Conservation (phyloP, 1,139 yeast species). For the Candida gigantensis region DNA sequence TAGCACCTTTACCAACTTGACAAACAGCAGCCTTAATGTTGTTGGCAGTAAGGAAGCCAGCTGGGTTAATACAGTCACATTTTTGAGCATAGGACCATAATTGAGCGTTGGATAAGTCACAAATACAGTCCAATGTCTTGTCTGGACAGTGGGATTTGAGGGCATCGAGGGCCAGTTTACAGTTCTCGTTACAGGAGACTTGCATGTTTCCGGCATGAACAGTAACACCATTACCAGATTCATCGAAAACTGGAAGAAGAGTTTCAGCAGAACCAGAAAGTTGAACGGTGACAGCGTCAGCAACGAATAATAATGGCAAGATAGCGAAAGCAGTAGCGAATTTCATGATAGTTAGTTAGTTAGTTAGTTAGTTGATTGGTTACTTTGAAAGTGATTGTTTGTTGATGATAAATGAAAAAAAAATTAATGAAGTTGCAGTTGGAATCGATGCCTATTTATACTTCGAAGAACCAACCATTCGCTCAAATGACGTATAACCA, state of each 20-base stretch:
- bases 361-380: background rate
- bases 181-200: constrained; percentile 1
- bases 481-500: too few species aligned
- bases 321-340: constrained; percentile 1
- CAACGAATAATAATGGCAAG: background rate
- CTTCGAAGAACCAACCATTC: too few species aligned
- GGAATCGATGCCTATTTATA: too few species aligned
- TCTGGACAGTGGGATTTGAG: constrained; percentile 1
- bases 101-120: constrained; percentile 2
- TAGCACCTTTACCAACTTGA: constrained; percentile 1
- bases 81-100: constrained; percentile 4
- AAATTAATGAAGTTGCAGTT: too few species aligned
- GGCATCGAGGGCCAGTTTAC: constrained; percentile 3
- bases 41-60: background rate
- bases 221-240: constrained; percentile 1
- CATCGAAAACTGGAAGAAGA: constrained; percentile 1
- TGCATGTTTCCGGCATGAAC: constrained; percentile 1
- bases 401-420: too few species aligned
- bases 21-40: constrained; percentile 3
- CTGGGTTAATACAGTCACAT: constrained; percentile 8
- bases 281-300: background rate
- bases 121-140: constrained; percentile 4
- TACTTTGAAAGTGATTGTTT: too few species aligned
- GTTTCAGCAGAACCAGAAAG: background rate
- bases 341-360: background rate